Evolutionary conservation across 164 flowering plant species (phyloP).

Genomic region (Stephania yunnanensis): DNA sequence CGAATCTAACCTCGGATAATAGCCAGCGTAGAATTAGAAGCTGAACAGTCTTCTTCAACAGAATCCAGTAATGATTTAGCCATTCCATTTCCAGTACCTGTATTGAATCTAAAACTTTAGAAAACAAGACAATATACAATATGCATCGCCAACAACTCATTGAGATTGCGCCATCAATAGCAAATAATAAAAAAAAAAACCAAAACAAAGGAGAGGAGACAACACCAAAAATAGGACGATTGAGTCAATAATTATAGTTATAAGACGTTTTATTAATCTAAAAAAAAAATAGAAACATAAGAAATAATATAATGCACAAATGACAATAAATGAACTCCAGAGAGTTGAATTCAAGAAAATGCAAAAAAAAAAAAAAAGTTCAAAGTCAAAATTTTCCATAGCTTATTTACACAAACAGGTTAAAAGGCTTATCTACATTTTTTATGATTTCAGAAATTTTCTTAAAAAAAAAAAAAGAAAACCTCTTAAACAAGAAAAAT

Average conservation of each 20-base stretch:
- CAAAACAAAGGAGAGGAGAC: not conserved
- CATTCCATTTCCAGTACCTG: conserved; percentile 99
- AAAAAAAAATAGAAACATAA: too few species aligned
- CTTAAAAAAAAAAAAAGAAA: not conserved
- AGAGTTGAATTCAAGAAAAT: not conserved
- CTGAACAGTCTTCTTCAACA: conserved; percentile 60
- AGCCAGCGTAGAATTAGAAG: conserved; percentile 56
- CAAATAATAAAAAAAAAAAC: not conserved
- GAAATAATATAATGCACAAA: not conserved
- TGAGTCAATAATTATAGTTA: not conserved
- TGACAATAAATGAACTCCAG: not conserved
- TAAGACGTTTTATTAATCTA: too few species aligned
- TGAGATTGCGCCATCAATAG: not conserved
- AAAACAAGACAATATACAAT: not conserved
- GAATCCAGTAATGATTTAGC: conserved; percentile 82
- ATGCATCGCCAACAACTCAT: not conserved
- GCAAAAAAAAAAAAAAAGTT: not conserved
- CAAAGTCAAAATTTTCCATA: not conserved
- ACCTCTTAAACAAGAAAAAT: not conserved
- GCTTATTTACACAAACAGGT: not conserved
- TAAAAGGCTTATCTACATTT: not conserved
- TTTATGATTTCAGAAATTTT: too few species aligned
- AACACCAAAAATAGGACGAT: not conserved
- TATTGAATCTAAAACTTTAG: conserved; percentile 6
- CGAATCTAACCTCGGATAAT: conserved; percentile 64